Base-by-base conservation (phyloP, 768 basidiomycete genomes). In the Tricholoma furcatifolium region DNA sequence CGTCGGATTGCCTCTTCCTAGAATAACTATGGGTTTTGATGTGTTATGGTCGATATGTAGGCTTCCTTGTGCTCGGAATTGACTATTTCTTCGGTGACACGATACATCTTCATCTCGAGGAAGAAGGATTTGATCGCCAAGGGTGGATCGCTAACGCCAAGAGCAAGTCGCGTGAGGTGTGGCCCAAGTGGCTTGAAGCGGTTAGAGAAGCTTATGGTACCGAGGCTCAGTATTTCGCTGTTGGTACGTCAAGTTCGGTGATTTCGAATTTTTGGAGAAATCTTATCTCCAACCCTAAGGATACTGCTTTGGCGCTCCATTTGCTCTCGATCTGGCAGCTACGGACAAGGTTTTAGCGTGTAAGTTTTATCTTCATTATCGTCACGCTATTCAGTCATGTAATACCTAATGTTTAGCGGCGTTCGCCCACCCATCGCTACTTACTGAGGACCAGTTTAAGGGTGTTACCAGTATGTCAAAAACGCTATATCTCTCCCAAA, bases 41-140 rank as follows among this genome's bases (percentile, higher is more conserved):
- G 35, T 35, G 18, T 30, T 24, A 34, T 11, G 23, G 9, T 11
- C 12, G n/a, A n/a, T n/a, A n/a, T 18, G 11, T 40, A 85, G 84
- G 84, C 1, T 86, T 78, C 60, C 66, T 72, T 41, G 83, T 86
- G 4, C 63, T 85, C 4, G 83, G 82, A 2, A 65, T 79, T 38
- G 85, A 87, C 55, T 86, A 84, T 64, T 85, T 87, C 66, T 74
- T 83, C 45, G 82, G 84, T 6, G 81, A 85, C 48, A 70, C 77
- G 10, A 59, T 85, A 1, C 59, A 75, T n/a, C 49, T 59, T 1
- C 73, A 78, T 55, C 62, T 67, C 18, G 64, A 68, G 2, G 69
- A 75, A 34, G 66, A 70, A 10, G 64, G 57, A 23, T 76, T 73
- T 43, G 68, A 77, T 51, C 67, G 70, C 30, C 35, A 53, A 1